Evolutionary conservation across 176 grass and related monocot genomes (phyloP).

Genomic region (Cenchrus purpureus): DNA sequence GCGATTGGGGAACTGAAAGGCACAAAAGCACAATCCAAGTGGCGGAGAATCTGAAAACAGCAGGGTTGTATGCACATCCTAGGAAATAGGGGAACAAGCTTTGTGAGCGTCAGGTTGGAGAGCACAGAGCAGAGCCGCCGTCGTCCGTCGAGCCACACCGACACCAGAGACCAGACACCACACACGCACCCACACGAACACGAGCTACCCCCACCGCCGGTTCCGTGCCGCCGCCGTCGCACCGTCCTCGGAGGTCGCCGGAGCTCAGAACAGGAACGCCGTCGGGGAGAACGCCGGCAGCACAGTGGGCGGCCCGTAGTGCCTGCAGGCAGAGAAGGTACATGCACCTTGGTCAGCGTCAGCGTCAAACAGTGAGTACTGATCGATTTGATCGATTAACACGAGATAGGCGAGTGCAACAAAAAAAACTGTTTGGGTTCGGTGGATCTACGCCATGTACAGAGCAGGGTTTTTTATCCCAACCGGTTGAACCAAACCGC

Average conservation of each 20-base stretch:
- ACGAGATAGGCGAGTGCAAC: not conserved
- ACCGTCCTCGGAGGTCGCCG: not conserved
- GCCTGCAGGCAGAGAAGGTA: constrained; percentile 44
- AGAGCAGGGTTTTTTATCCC: not conserved
- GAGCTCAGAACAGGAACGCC: constrained; percentile 70
- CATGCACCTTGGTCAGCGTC: constrained; percentile 22
- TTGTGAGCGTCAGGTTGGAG: constrained; percentile 14
- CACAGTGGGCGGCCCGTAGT: constrained; percentile 49
- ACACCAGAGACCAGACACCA: not conserved
- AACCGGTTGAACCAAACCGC: too few species aligned
- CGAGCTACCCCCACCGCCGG: not conserved
- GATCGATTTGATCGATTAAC: not conserved
- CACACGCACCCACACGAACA: not conserved
- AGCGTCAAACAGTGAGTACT: not conserved
- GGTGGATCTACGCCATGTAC: not conserved
- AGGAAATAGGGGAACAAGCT: constrained; percentile 15
- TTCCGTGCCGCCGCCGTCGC: not conserved
- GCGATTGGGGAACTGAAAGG: not conserved
- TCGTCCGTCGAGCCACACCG: not conserved
- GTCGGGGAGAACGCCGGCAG: constrained; percentile 71
- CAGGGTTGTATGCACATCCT: constrained; percentile 26
- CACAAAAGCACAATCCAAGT: not conserved
- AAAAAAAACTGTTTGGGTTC: not conserved
- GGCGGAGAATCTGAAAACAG: not conserved
- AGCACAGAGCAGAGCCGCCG: constrained; percentile 8